Base-by-base conservation (phyloP, 495 filamentous ascomycete genomes). In the Penicillium desertorum region DNA sequence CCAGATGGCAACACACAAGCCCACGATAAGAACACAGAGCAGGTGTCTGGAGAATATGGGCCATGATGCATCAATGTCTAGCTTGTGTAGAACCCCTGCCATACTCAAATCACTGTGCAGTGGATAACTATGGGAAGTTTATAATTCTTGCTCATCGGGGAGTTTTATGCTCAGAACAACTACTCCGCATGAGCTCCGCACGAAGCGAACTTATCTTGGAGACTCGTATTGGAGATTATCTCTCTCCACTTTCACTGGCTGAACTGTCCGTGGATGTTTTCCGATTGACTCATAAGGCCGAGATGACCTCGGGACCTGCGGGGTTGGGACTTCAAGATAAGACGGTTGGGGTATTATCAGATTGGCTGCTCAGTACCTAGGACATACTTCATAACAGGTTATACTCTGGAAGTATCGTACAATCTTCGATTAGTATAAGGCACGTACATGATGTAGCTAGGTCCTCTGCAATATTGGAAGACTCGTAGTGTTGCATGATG, bases 151-250 rank as follows among this genome's bases (percentile, higher is more conserved):
- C 29, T 8, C 17, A 30, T 42, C 20, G 14, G 34, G 29, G 16
- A 29, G 27, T 32, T 34, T 32, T 27, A 44, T 42, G 14, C 42
- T 8, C 6, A 4, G 20, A 5, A 14, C 5, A 30, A n/a, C 27
- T 7, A 34, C 47, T 60, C 53, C 52, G 48, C 57, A 52, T 45
- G 16, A 14, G 49, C 56, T 56, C 51, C 45, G 42, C 45, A 59
- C 27, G 19, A 32, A 20, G 17, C 11, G 12, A 41, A 20, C 20
- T 49, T 4, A 5, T 7, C 20, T 11, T 20, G 48, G 56, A 27
- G 17, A 27, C 19, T 56, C 1, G 14, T n/a, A n/a, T 29, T 16
- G 47, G 42, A 20, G 25, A 32, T 59, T 22, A 36, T 47, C 34
- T 16, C 29, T 50, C 60, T 53, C 47, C 43, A 53, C 43, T 52